Evolutionary conservation across 2,329 filamentous ascomycete genomes (phyloP).

Genomic region (Magnaporthiopsis rhizophila): DNA sequence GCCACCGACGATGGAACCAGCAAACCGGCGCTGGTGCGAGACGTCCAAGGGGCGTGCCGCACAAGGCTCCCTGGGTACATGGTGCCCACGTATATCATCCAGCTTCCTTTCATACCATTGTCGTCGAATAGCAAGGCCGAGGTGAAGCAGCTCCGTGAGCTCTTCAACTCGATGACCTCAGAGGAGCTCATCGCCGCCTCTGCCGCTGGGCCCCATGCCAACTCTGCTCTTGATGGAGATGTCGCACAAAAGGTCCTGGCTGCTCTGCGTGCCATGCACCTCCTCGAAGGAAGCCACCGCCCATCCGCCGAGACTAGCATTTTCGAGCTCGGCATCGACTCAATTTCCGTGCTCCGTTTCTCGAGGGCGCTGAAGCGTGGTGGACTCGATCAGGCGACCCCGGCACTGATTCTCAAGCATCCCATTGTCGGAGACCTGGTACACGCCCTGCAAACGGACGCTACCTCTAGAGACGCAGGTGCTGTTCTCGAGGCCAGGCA

Average conservation of each 20-base stretch:
- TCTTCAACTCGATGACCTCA: conserved; percentile 56
- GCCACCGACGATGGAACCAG: conserved; percentile 17
- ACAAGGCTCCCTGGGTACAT: conserved; percentile 73
- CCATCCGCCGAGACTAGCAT: conserved; percentile 56
- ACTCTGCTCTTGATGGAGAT: neutral
- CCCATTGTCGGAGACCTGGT: conserved; percentile 41
- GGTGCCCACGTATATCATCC: conserved; percentile 79
- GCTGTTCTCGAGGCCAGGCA: conserved; percentile 45
- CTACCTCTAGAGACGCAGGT: conserved; percentile 9
- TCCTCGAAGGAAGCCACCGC: conserved; percentile 29
- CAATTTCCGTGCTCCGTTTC: conserved; percentile 71
- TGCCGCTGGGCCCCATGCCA: neutral
- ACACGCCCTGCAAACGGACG: conserved; percentile 22
- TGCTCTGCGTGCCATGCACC: conserved; percentile 46
- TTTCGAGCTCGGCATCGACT: conserved; percentile 83
- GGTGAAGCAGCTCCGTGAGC: conserved; percentile 53
- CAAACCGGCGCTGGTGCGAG: conserved; percentile 30
- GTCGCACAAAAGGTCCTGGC: conserved; percentile 39
- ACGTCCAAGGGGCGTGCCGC: conserved; percentile 56
- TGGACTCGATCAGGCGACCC: conserved; percentile 52
- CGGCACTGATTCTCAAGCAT: conserved; percentile 61
- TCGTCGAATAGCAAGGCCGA: conserved; percentile 90
- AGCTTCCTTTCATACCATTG: conserved; percentile 63
- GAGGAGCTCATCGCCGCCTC: conserved; percentile 31
- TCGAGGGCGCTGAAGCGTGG: conserved; percentile 53